Evolutionary conservation across 2,329 filamentous ascomycete genomes (phyloP).

Genomic region (Calonectria pseudoreteaudii): DNA sequence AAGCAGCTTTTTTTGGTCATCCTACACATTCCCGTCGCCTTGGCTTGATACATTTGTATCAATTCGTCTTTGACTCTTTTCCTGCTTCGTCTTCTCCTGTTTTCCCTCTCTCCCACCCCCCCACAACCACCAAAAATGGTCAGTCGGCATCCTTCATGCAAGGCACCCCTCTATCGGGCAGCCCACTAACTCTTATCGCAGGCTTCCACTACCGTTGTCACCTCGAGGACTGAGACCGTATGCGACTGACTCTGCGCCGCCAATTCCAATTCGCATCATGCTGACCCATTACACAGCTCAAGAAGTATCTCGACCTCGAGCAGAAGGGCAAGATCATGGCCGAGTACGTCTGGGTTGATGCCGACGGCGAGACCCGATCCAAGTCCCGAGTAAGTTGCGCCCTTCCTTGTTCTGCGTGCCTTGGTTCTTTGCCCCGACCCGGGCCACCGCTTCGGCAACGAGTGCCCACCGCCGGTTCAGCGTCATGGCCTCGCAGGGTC

Average conservation of each 20-base stretch:
- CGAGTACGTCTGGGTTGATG: conserved; percentile 97
- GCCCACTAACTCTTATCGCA: conserved; percentile 31
- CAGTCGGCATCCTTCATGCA: conserved; percentile 20
- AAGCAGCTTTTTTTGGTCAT: conserved; percentile 31
- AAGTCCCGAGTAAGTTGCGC: conserved; percentile 87
- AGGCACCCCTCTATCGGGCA: conserved; percentile 21
- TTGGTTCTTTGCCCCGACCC: conserved; percentile 7
- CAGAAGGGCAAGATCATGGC: conserved; percentile 91
- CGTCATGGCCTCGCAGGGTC: conserved; percentile 23
- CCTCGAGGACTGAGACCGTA: conserved; percentile 49
- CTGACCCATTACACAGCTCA: conserved; percentile 68
- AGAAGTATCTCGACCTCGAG: conserved; percentile 91
- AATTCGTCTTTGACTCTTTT: conserved; percentile 16
- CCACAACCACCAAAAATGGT: conserved; percentile 37
- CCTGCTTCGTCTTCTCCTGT: background rate
- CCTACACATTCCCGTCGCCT: conserved; percentile 37
- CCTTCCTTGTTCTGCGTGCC: conserved; percentile 23
- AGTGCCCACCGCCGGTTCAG: conserved; percentile 17
- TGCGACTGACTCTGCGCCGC: conserved; percentile 26
- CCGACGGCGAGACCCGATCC: conserved; percentile 84
- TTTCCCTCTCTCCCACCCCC: background rate
- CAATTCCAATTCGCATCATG: background rate
- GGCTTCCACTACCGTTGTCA: conserved; percentile 30
- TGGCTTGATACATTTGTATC: conserved; percentile 38
- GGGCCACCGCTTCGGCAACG: conserved; percentile 16